These are phyloP conservation scores for Effrenium voratum DNA, from an alignment of 73 alveolate genomes.

Conservation along the genomic window DNA sequence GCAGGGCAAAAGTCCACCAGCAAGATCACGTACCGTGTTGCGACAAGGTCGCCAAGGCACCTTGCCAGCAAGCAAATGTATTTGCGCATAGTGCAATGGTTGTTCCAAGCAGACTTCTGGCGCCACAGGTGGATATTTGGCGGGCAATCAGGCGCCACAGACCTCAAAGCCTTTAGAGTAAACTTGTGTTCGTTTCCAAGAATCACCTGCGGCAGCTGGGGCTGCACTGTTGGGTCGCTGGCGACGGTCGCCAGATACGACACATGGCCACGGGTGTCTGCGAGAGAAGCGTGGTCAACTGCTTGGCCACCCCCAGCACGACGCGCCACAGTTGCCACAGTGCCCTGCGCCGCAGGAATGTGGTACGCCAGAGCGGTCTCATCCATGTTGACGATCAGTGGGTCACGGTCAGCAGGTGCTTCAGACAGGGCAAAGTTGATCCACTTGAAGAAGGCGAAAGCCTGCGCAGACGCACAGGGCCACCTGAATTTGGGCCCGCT, in stretches of 20 bases:
- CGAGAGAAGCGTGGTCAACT: neutral
- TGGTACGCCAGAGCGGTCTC: neutral
- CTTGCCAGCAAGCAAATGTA: neutral
- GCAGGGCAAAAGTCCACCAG: neutral
- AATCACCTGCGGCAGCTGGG: neutral
- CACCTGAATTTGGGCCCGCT: too few relatives aligned
- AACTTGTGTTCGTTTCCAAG: constrained; percentile 15
- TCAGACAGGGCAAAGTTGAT: neutral
- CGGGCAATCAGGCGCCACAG: neutral
- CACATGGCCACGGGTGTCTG: neutral
- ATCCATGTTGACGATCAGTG: neutral
- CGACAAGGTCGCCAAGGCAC: neutral
- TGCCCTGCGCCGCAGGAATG: neutral
- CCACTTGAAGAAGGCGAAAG: neutral
- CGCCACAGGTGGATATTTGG: constrained; percentile 6
- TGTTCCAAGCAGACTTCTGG: constrained; percentile 25
- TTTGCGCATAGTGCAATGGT: neutral
- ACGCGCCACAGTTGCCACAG: too few relatives aligned
- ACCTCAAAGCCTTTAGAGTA: neutral
- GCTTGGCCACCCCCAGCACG: too few relatives aligned
- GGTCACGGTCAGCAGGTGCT: neutral
- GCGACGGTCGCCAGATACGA: neutral
- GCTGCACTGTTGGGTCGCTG: neutral
- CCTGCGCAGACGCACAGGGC: too few relatives aligned
- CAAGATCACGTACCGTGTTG: neutral